A percentile compares a stretch with the other conserved stretches of the same genome.
These are phyloP conservation scores for Apiospora hydei DNA, from an alignment of 2,329 filamentous ascomycete genomes.

Conservation along the genomic window DNA sequence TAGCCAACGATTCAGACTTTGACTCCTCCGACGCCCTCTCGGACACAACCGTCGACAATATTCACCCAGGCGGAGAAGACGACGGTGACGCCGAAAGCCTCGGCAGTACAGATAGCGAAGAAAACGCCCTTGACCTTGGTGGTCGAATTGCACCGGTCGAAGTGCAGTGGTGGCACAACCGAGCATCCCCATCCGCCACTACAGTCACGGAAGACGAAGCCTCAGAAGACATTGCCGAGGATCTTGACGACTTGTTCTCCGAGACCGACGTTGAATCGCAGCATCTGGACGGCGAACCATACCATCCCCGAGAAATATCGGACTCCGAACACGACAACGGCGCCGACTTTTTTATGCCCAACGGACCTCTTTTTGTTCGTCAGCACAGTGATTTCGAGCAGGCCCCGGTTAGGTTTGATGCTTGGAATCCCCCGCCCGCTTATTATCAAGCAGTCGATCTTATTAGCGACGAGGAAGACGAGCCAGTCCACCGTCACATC, in stretches of 20 bases:
- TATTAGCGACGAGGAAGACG: conserved; percentile 21
- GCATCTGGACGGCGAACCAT: background rate
- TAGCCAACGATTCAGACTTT: conserved; percentile 13
- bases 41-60: background rate
- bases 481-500: background rate
- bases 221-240: background rate
- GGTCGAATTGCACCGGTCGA: background rate
- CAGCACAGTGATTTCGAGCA: background rate
- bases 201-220: background rate
- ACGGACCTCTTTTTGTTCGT: conserved; percentile 13
- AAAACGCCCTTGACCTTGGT: background rate
- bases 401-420: background rate
- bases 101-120: background rate
- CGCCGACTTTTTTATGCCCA: conserved; percentile 12
- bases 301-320: background rate
- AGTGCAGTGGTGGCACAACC: background rate
- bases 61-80: background rate
- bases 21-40: conserved; percentile 11
- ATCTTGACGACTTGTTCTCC: background rate
- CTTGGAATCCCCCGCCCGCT: background rate
- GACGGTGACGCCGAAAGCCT: background rate
- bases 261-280: background rate
- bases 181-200: background rate
- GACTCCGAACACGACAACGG: conserved; percentile 9
- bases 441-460: conserved; percentile 9